Percentiles rank a stretch among this genome's conserved stretches.
phyloP scores from a whole-genome alignment of 768 basidiomycete species.

The Amanita exitialis region DNA sequence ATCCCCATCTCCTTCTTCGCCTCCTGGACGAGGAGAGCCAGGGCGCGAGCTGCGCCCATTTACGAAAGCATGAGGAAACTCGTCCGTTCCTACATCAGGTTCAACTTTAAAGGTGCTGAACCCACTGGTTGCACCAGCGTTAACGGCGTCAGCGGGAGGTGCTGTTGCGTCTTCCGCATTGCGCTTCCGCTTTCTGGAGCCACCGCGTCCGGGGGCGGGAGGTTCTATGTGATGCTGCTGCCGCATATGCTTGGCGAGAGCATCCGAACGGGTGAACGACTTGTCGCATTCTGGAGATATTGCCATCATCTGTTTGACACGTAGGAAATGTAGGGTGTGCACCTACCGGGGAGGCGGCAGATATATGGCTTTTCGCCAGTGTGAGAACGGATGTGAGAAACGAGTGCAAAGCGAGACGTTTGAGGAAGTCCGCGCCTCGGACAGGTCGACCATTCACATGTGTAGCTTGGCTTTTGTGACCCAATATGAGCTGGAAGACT shows the following conservation, averaged over 20 bases:
- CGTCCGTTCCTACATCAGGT: constrained; percentile 32
- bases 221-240: constrained; percentile 76
- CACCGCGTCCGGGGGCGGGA: constrained; percentile 64
- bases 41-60: constrained; percentile 16
- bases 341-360: constrained; percentile 68
- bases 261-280: constrained; percentile 91
- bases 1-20: constrained; percentile 28
- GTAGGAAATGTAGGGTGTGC: not conserved
- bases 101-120: constrained; percentile 64
- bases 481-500: constrained; percentile 61
- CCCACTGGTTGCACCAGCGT: constrained; percentile 16
- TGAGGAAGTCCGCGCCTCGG: constrained; percentile 72
- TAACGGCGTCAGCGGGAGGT: constrained; percentile 16
- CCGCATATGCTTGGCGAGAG: constrained; percentile 87
- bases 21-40: constrained; percentile 11
- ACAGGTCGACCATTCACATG: constrained; percentile 87
- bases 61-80: constrained; percentile 17
- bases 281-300: constrained; percentile 74
- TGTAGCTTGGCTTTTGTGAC: constrained; percentile 74
- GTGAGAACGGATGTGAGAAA: constrained; percentile 86
- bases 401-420: constrained; percentile 81
- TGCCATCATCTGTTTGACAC: constrained; percentile 6
- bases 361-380: constrained; percentile 93
- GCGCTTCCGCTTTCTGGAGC: constrained; percentile 62
- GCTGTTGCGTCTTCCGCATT: constrained; percentile 27